These are phyloP conservation scores for Ophiosphaerella herpotricha DNA, from an alignment of 2,329 filamentous ascomycete genomes.

Conservation along the genomic window DNA sequence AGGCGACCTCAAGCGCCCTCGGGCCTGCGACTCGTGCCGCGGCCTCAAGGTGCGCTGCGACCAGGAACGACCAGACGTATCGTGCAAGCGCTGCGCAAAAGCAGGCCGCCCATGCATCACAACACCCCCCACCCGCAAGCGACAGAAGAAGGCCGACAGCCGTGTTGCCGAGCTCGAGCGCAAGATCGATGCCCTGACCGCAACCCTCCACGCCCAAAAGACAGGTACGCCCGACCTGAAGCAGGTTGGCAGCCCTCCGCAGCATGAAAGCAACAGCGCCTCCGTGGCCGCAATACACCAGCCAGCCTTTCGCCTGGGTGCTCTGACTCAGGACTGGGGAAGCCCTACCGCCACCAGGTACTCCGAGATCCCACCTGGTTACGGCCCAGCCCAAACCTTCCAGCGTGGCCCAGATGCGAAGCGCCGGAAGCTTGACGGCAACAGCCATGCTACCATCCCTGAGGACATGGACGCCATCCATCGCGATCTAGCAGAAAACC, in stretches of 20 bases:
- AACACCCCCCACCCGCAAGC: slow-evolving; percentile 74
- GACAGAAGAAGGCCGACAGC: slow-evolving; percentile 90
- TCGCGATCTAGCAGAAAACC: slow-evolving; percentile 41
- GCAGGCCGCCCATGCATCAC: slow-evolving; percentile 67
- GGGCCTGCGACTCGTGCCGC: slow-evolving; percentile 55
- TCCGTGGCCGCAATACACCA: slow-evolving; percentile 22
- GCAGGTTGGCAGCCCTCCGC: slow-evolving; percentile 29
- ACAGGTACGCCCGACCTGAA: slow-evolving; percentile 21
- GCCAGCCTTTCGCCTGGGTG: slow-evolving; percentile 32
- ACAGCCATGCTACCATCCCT: slow-evolving; percentile 38
- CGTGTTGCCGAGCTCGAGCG: slow-evolving; percentile 88
- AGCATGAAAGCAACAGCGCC: slow-evolving; percentile 16
- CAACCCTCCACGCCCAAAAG: slow-evolving; percentile 69
- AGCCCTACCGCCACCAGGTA: slow-evolving; percentile 20
- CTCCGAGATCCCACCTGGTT: slow-evolving; percentile 37
- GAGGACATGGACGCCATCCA: slow-evolving; percentile 46
- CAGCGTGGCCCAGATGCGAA: slow-evolving; percentile 39
- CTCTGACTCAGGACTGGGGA: slow-evolving; percentile 37
- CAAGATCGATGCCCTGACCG: slow-evolving; percentile 88
- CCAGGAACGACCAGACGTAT: slow-evolving; percentile 68
- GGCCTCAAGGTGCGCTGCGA: slow-evolving; percentile 72
- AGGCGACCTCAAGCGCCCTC: slow-evolving; percentile 51
- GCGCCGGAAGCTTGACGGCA: slow-evolving; percentile 37
- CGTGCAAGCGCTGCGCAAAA: slow-evolving; percentile 72
- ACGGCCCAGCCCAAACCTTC: slow-evolving; percentile 36